Percentiles rank a stretch among this genome's conserved stretches.
These are phyloP conservation scores for Cercospora berteroae DNA, from an alignment of 2,329 filamentous ascomycete genomes.

Conservation along the genomic window DNA sequence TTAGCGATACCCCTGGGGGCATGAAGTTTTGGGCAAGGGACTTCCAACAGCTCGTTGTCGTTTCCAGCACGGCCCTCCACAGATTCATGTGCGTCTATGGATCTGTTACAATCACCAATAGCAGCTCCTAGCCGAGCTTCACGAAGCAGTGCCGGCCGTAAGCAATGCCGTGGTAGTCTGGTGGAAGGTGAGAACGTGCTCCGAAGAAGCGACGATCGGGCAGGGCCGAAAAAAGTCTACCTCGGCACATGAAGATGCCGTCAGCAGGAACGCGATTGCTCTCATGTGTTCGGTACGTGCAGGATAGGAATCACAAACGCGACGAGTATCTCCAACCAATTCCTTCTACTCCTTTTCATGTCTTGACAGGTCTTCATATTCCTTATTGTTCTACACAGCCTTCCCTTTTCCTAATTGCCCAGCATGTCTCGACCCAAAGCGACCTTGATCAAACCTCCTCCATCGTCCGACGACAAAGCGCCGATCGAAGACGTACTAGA, in stretches of 20 bases:
- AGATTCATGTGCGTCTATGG: background rate
- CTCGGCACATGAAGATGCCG: slow-evolving; percentile 1
- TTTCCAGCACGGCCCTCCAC: background rate
- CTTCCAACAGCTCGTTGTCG: background rate
- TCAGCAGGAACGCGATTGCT: background rate
- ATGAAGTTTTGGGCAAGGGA: background rate
- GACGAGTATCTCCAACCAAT: background rate
- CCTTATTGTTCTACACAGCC: background rate
- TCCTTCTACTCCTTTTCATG: background rate
- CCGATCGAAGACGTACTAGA: slow-evolving; percentile 88
- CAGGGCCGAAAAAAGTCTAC: background rate
- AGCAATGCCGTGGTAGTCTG: background rate
- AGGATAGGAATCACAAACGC: background rate
- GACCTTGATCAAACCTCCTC: slow-evolving; percentile 69
- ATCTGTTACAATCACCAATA: background rate
- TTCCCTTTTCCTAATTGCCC: background rate
- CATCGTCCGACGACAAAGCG: slow-evolving; percentile 68
- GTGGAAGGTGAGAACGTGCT: background rate
- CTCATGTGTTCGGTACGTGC: background rate
- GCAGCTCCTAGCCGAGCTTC: background rate
- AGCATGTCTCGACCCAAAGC: slow-evolving; percentile 25
- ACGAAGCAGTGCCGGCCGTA: background rate
- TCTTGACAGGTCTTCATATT: background rate
- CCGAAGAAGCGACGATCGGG: background rate
- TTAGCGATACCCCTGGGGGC: background rate